Evolutionary conservation across 116 monocot genomes (phyloP).

Genomic region (Dioscorea cayenensis): DNA sequence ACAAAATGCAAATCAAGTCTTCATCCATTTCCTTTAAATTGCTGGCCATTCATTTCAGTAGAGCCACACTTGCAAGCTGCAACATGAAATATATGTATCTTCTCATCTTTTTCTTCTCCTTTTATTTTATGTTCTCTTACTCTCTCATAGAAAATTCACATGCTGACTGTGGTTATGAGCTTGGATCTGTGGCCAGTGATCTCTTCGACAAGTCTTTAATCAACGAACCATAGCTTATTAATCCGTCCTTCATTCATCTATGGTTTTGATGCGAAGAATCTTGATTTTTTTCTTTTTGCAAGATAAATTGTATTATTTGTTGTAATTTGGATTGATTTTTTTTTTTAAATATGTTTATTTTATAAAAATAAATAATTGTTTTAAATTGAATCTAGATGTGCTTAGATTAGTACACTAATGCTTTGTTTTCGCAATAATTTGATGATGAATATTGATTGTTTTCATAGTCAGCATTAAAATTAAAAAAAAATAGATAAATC

Average conservation of each 20-base stretch:
- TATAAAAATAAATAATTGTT: too few relatives aligned
- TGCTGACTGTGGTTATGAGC: conserved; percentile 32
- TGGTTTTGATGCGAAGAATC: conserved; percentile 35
- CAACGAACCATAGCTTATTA: conserved; percentile 20
- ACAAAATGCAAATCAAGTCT: too few relatives aligned
- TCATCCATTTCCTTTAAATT: too few relatives aligned
- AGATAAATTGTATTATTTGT: conserved; percentile 5
- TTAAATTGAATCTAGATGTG: too few relatives aligned
- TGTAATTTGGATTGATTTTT: too few relatives aligned
- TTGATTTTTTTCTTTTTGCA: conserved; percentile 21
- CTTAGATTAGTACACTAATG: neutral
- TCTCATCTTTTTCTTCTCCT: neutral
- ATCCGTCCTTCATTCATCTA: conserved; percentile 23
- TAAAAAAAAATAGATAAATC: too few relatives aligned
- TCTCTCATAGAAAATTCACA: neutral
- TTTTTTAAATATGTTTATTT: too few relatives aligned
- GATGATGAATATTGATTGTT: neutral
- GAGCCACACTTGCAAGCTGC: too few relatives aligned
- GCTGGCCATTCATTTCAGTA: too few relatives aligned
- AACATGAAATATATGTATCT: too few relatives aligned
- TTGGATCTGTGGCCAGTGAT: conserved; percentile 13
- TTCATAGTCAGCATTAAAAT: too few relatives aligned
- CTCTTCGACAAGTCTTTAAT: conserved; percentile 18
- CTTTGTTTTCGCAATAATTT: neutral
- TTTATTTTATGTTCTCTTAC: neutral